phyloP scores from a whole-genome alignment of 108 stramenopile species.

The Skeletonema potamos region DNA sequence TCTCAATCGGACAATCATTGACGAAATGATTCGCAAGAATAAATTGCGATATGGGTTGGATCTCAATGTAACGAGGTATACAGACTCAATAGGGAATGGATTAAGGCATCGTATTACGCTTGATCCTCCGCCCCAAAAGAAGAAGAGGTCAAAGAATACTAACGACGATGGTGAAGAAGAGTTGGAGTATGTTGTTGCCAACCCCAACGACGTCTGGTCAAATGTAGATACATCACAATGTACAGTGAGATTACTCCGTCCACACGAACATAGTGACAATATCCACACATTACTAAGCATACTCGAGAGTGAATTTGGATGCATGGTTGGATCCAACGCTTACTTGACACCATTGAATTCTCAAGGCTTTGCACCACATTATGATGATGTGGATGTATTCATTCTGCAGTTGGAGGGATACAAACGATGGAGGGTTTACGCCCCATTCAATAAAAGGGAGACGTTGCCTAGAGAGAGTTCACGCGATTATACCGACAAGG shows the following conservation, averaged over 20 bases:
- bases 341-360: conserved; percentile 91
- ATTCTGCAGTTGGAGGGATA: conserved; percentile 89
- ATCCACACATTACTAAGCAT: conserved; percentile 81
- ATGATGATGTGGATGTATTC: conserved; percentile 98
- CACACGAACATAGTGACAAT: conserved; percentile 84
- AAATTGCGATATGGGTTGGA: conserved; percentile 85
- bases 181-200: conserved; percentile 55
- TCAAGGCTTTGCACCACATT: conserved; percentile 99
- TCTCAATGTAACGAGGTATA: conserved; percentile 91
- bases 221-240: conserved; percentile 78
- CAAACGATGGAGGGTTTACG: conserved; percentile 94
- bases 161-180: conserved; percentile 26
- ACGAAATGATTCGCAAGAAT: conserved; percentile 49
- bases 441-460: conserved; percentile 55
- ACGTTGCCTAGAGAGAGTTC: conserved; percentile 72
- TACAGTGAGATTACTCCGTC: conserved; percentile 91
- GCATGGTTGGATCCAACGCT: conserved; percentile 95
- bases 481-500: conserved; percentile 72
- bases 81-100: conserved; percentile 67
- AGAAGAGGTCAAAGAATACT: conserved; percentile 5
- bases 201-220: conserved; percentile 76
- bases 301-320: conserved; percentile 91
- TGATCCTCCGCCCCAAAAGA: conserved; percentile 55
- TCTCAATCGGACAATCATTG: conserved; percentile 58
- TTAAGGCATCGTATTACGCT: conserved; percentile 73